phyloP scores from a whole-genome alignment of 2,329 filamentous ascomycete genomes.

The Penicillium sp. region DNA sequence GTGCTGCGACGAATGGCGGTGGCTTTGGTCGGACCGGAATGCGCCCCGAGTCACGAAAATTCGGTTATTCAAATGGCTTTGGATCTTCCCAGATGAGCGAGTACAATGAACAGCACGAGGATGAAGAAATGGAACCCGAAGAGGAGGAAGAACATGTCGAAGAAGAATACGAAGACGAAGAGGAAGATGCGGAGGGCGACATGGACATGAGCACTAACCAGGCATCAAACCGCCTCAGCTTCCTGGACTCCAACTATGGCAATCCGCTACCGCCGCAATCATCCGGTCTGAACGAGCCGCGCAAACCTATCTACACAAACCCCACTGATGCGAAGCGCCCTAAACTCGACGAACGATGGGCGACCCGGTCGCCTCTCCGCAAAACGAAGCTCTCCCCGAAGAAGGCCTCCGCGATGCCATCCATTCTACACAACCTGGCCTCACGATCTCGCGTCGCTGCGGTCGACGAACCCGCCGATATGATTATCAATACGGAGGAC shows the following conservation, averaged over 20 bases:
- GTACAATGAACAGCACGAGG: constrained; percentile 36
- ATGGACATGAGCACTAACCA: constrained; percentile 30
- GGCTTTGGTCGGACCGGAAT: constrained; percentile 32
- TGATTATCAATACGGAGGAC: constrained; percentile 77
- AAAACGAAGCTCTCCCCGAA: constrained; percentile 43
- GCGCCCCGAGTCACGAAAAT: constrained; percentile 32
- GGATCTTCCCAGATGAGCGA: constrained; percentile 32
- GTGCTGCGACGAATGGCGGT: constrained; percentile 30
- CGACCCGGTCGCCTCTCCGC: constrained; percentile 35
- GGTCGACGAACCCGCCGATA: constrained; percentile 69
- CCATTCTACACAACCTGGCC: constrained; percentile 73
- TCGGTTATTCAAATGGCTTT: constrained; percentile 30
- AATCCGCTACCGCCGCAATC: constrained; percentile 28
- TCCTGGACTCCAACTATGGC: constrained; percentile 37
- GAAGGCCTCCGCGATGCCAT: constrained; percentile 67
- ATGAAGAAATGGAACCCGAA: constrained; percentile 36
- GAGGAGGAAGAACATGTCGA: constrained; percentile 41
- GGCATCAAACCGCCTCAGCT: constrained; percentile 29
- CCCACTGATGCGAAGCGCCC: constrained; percentile 47
- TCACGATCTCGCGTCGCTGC: constrained; percentile 59
- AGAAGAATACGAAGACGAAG: constrained; percentile 46
- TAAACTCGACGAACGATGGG: constrained; percentile 47
- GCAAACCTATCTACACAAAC: constrained; percentile 48
- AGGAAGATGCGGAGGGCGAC: constrained; percentile 42
- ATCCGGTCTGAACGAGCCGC: constrained; percentile 19